Base-by-base conservation (phyloP, 2,329 filamentous ascomycete genomes). In the Diaporthe velutina region DNA sequence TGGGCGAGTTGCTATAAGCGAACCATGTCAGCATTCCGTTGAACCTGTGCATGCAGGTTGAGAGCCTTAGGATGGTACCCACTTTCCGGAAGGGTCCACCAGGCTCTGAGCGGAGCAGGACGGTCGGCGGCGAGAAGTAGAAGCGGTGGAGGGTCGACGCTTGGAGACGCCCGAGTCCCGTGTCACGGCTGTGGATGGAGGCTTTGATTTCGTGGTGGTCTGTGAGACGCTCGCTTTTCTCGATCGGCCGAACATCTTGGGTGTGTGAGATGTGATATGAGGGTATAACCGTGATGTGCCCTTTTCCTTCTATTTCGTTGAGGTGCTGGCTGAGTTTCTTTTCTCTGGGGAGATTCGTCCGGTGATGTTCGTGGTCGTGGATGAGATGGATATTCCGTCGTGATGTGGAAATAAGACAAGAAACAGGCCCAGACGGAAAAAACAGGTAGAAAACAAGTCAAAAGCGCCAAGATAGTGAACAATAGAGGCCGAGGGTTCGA, bases 81-180 rank as follows among this genome's bases (percentile, higher is more conserved):
- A 76, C 75, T 74, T 74, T 61, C 80, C 78, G 85, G 85, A 73
- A 83, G 80, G 75, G 81, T 80, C 3, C 83, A 83, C 73, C 35
- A 76, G 68, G 85, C 80, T 82, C 5, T 80, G 76, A 12, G 80
- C 77, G 38, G 85, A 86, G 1, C 87, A 85, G 5, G 85, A 84
- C 33, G 87, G 86, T 22, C 88, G 86, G 58, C 88, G 86, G 57
- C 85, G 85, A 3, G 81, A 76, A 9, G 80, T 77, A 3, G 80
- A 76, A 10, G 80, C 77, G 28, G 84, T 86, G 0, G 87, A 85
- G 66, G 86, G 88, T 75, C 88, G 87, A 77, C 86, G 84, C 81
- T 91, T 91, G 40, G 87, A 87, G n/a, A 91, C 83, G 2, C 89
- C 89, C 61, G 85, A 84, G 40, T 87, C 86, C 77, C 89, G 90